Base-by-base conservation (phyloP, 1,284 basidiomycete species). In the Ceratobasidium sp. region DNA sequence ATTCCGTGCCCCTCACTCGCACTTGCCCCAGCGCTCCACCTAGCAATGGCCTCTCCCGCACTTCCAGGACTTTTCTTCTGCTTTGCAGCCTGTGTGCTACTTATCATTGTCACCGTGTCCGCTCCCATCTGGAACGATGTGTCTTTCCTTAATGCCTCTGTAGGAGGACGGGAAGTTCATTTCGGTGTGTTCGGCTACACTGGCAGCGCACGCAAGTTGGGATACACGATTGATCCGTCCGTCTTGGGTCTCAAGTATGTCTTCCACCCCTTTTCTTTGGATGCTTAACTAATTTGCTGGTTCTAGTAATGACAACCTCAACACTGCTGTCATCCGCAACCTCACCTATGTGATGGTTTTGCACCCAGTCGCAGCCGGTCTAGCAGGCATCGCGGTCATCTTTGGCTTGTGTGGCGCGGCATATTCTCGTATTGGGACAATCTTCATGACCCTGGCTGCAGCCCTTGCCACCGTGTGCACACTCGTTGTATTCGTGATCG, bases 131-230 rank as follows among this genome's bases (percentile, higher is more conserved):
- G 90, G 92, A 77, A 88, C 34, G 77, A 76, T 35, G 81, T 93
- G 64, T 87, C 83, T 25, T 93, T 92, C 81, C 83, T 93, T 38
- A 78, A 85, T 68, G 85, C 86, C 25, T 80, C 79, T 3, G 75
- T 77, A 5, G 79, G 77, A 5, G 76, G 74, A 2, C 54, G 70
- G 1, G 74, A 75, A 35, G 79, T 83, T 17, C 83, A 83, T 73
- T 93, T 87, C 73, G 92, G 92, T 75, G 85, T 90, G 29, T 92
- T 92, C 76, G 92, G 92, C 1, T 86, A 82, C 77, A 88, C 87
- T 17, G 90, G 87, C n/a, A 85, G 84, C 20, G 68, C 75, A 49
- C 75, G 77, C 8, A 72, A 80, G 72, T 77, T 91, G 68, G 89
- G 89, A 34, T 91, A 88, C 75, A 71, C 77, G 60, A 87, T 91